Conservation (phyloP, 805 yeast genomes). For the Zygosaccharomyces bailii region DNA sequence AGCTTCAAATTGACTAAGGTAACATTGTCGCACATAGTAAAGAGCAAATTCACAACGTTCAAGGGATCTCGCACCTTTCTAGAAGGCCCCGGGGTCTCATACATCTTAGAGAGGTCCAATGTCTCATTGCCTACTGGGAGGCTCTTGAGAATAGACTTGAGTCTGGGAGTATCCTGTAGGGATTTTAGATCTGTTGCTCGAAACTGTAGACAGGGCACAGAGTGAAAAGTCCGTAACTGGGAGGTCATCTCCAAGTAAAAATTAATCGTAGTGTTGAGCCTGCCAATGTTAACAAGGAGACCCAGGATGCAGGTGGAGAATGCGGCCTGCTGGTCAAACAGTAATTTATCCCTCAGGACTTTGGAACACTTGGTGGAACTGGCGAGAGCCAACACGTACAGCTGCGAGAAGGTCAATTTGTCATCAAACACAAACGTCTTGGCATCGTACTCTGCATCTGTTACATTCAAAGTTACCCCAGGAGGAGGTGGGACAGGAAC, state of each 20-base stretch:
- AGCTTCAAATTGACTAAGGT: slow-evolving; percentile 45
- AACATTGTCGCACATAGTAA: slow-evolving; percentile 64
- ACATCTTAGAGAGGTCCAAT: slow-evolving; percentile 58
- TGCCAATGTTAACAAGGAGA: slow-evolving; percentile 82
- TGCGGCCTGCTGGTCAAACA: slow-evolving; percentile 59
- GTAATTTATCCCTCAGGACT: slow-evolving; percentile 72
- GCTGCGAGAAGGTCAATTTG: slow-evolving; percentile 72
- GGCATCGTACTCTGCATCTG: slow-evolving; percentile 39
- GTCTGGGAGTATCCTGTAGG: slow-evolving; percentile 90
- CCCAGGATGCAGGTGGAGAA: slow-evolving; percentile 77
- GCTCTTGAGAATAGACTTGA: slow-evolving; percentile 77
- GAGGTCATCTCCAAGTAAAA: slow-evolving; percentile 95
- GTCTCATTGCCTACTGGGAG: slow-evolving; percentile 32
- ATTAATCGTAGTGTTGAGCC: slow-evolving; percentile 92
- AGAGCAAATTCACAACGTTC: slow-evolving; percentile 74
- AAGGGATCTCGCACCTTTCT: slow-evolving; percentile 37
- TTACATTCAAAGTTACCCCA: slow-evolving; percentile 31
- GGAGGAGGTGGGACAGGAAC: slow-evolving; percentile 37
- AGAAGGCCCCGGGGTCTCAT: slow-evolving; percentile 54
- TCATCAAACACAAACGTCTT: slow-evolving; percentile 38
- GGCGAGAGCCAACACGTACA: slow-evolving; percentile 77
- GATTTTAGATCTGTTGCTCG: slow-evolving; percentile 54
- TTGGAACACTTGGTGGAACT: slow-evolving; percentile 80
- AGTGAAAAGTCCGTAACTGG: slow-evolving; percentile 86
- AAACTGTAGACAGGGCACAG: slow-evolving; percentile 82